Evolutionary conservation across 1,284 basidiomycete genomes (phyloP).

Genomic region (Peniophora sp.): DNA sequence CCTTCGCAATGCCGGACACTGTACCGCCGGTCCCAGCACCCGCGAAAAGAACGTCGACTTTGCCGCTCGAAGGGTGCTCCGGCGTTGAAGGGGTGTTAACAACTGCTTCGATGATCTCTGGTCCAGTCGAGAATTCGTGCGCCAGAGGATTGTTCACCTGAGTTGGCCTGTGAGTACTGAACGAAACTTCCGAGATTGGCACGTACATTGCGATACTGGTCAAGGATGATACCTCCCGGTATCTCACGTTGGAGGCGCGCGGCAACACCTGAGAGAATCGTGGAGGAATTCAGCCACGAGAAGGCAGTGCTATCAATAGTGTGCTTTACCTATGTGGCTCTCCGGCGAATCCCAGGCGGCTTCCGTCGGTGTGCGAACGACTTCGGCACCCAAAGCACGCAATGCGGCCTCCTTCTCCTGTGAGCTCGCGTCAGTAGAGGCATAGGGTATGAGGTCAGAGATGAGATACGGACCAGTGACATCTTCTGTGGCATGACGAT

Average conservation of each 20-base stretch:
- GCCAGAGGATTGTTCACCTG: slow-evolving; percentile 83
- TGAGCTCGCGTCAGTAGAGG: slow-evolving; percentile 2
- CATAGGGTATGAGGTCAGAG: not conserved
- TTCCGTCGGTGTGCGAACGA: slow-evolving; percentile 90
- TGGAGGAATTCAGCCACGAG: slow-evolving; percentile 78
- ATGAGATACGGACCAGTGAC: slow-evolving; percentile 53
- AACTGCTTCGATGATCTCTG: slow-evolving; percentile 80
- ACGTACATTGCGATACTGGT: slow-evolving; percentile 79
- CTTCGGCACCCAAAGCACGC: slow-evolving; percentile 87
- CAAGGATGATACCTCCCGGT: slow-evolving; percentile 82
- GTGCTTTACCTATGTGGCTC: slow-evolving; percentile 79
- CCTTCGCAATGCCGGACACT: slow-evolving; percentile 79
- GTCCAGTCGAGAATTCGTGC: slow-evolving; percentile 82
- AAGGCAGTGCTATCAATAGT: slow-evolving; percentile 21
- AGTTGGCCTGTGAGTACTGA: not conserved
- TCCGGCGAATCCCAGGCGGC: slow-evolving; percentile 82
- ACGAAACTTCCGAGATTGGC: slow-evolving; percentile 7
- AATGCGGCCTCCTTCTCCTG: slow-evolving; percentile 93
- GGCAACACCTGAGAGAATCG: slow-evolving; percentile 71
- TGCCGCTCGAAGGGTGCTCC: slow-evolving; percentile 49
- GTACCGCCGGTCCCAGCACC: slow-evolving; percentile 96
- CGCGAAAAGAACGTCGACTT: slow-evolving; percentile 81
- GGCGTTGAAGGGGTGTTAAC: slow-evolving; percentile 52
- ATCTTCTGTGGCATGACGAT: slow-evolving; percentile 97
- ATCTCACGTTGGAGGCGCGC: slow-evolving; percentile 72